A percentile compares a stretch with the other conserved stretches of the same genome.
Conservation (phyloP, 176 grass and related monocot species). For the Oryza nivara region DNA sequence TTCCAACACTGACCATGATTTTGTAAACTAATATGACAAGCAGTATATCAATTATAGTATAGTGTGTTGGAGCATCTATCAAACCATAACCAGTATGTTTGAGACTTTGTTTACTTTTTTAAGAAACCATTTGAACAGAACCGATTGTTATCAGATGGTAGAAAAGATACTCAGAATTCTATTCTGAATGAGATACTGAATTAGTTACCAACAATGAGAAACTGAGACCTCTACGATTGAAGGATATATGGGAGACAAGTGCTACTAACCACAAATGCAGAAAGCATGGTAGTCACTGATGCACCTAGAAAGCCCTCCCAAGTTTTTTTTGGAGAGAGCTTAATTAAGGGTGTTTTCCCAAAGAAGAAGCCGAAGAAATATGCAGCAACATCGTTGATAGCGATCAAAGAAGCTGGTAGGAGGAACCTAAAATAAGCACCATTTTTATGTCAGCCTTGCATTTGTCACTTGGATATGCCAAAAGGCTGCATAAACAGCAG, state of each 20-base stretch:
- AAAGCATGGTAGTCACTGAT: constrained; percentile 78
- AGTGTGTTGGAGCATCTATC: not conserved
- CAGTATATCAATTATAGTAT: not conserved
- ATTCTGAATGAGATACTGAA: not conserved
- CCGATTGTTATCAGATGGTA: not conserved
- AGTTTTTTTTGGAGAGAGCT: constrained; percentile 94
- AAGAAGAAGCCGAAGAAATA: constrained; percentile 98
- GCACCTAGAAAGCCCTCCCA: constrained; percentile 94
- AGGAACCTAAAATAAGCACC: constrained; percentile 70
- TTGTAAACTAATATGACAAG: not conserved
- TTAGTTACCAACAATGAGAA: not conserved
- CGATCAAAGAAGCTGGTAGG: constrained; percentile 83
- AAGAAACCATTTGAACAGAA: not conserved
- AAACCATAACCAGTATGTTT: not conserved
- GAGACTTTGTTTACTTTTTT: not conserved
- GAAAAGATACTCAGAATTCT: not conserved
- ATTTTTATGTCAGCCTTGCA: constrained; percentile 23
- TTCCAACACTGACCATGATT: not conserved
- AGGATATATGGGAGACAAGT: not conserved
- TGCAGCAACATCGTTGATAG: constrained; percentile 86
- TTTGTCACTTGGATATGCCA: not conserved
- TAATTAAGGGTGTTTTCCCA: constrained; percentile 90
- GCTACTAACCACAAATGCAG: constrained; percentile 80
- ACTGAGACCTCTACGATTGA: not conserved
- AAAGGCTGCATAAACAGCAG: not conserved